Percentiles rank a stretch among this genome's conserved stretches.
Conservation (phyloP, 495 filamentous ascomycete species). For the Xylaria intraflava region DNA sequence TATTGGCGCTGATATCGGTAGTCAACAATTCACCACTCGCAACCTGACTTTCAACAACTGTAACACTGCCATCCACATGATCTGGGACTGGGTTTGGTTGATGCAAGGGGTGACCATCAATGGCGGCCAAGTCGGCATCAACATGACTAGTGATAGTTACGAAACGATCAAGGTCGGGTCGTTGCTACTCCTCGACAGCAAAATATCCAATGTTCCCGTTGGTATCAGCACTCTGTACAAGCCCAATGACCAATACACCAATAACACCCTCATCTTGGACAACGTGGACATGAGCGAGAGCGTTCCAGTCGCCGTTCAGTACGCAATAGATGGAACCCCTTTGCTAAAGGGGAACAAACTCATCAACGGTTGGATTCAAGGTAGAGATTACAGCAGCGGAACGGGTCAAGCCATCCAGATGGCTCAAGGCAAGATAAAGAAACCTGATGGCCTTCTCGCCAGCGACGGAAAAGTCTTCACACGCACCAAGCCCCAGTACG, state of each 20-base stretch:
- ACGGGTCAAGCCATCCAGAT: conserved; percentile 44
- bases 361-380: conserved; percentile 68
- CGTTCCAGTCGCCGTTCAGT: conserved; percentile 44
- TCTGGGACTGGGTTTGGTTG: conserved; percentile 93
- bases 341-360: conserved; percentile 67
- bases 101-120: conserved; percentile 77
- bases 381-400: conserved; percentile 53
- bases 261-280: conserved; percentile 74
- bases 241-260: conserved; percentile 55
- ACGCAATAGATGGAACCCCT: conserved; percentile 49
- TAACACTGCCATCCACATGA: conserved; percentile 84
- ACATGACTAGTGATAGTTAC: conserved; percentile 63
- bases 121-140: conserved; percentile 71
- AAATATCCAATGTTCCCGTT: conserved; percentile 62
- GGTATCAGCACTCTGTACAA: conserved; percentile 71
- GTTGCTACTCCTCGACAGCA: conserved; percentile 73
- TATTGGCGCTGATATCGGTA: conserved; percentile 80
- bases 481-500: conserved; percentile 70
- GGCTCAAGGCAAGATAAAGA: conserved; percentile 40
- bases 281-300: conserved; percentile 68
- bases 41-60: conserved; percentile 87
- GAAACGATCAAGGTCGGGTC: conserved; percentile 67
- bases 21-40: conserved; percentile 91
- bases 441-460: conserved; percentile 54
- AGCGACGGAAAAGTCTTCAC: conserved; percentile 52